Evolutionary conservation across 805 yeast genomes (phyloP).

Genomic region (Crinitomyces ghanaensis): DNA sequence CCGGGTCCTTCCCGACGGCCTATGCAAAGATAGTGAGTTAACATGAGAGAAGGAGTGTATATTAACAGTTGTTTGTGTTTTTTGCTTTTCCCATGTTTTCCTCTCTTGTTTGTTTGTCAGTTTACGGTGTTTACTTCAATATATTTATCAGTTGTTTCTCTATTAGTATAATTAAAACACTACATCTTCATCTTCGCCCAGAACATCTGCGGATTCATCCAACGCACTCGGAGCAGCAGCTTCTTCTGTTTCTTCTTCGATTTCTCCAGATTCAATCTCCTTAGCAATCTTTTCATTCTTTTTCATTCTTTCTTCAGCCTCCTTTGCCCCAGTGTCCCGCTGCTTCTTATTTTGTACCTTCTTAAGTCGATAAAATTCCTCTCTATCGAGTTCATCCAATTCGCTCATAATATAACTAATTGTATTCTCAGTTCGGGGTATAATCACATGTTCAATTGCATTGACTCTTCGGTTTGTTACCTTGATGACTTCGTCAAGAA

Average conservation of each 20-base stretch:
- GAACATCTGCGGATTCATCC: no score
- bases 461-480: conserved; percentile 97
- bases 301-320: conserved; percentile 24
- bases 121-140: no score
- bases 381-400: conserved; percentile 95
- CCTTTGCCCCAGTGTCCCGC: conserved; percentile 56
- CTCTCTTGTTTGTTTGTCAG: no score
- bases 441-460: conserved; percentile 96
- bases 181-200: no score
- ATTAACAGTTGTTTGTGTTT: no score
- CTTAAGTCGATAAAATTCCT: conserved; percentile 92
- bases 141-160: no score
- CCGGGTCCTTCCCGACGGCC: conserved; percentile 70
- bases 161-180: no score
- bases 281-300: neutral
- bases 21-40: conserved; percentile 33
- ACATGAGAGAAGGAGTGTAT: no score
- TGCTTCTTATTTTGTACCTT: conserved; percentile 94
- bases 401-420: conserved; percentile 87
- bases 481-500: conserved; percentile 93
- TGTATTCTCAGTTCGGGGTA: conserved; percentile 95
- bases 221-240: no score
- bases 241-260: neutral
- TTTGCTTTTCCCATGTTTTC: no score
- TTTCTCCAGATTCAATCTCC: conserved; percentile 1